A percentile compares a stretch with the other conserved stretches of the same genome.
These are phyloP conservation scores for Podila minutissima DNA, from an alignment of 192 early-diverging fungal species.

Conservation along the genomic window DNA sequence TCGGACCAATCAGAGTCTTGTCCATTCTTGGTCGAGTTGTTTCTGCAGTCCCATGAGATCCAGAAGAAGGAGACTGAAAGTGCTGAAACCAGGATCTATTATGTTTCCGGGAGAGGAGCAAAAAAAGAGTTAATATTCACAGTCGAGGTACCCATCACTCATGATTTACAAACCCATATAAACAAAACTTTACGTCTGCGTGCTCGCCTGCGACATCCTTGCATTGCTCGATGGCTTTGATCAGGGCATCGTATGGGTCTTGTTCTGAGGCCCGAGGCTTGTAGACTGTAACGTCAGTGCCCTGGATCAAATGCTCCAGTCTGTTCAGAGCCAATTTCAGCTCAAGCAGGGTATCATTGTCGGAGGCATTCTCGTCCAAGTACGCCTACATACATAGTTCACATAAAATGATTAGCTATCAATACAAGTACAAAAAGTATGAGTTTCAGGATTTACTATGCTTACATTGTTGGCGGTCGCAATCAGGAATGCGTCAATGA, in stretches of 20 bases:
- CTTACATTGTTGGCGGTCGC: neutral
- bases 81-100: slow-evolving; percentile 30
- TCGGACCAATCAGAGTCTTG: slow-evolving; percentile 42
- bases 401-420: neutral
- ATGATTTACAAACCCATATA: neutral
- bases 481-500: slow-evolving; percentile 32
- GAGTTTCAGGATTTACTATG: neutral
- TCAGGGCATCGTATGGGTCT: slow-evolving; percentile 24
- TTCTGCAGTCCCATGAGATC: slow-evolving; percentile 48
- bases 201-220: slow-evolving; percentile 12
- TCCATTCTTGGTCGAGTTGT: slow-evolving; percentile 15
- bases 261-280: slow-evolving; percentile 3
- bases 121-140: neutral
- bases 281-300: slow-evolving; percentile 31
- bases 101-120: neutral
- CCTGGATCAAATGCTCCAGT: slow-evolving; percentile 44
- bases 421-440: neutral
- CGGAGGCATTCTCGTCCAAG: slow-evolving; percentile 11
- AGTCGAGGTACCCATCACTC: neutral
- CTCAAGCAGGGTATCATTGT: slow-evolving; percentile 7
- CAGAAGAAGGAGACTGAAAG: slow-evolving; percentile 41
- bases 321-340: slow-evolving; percentile 18
- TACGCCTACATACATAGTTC: neutral
- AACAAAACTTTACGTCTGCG: slow-evolving; percentile 19
- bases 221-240: slow-evolving; percentile 23